phyloP scores from a whole-genome alignment of 176 grass and related monocot genomes.

The Hordeum marinum region DNA sequence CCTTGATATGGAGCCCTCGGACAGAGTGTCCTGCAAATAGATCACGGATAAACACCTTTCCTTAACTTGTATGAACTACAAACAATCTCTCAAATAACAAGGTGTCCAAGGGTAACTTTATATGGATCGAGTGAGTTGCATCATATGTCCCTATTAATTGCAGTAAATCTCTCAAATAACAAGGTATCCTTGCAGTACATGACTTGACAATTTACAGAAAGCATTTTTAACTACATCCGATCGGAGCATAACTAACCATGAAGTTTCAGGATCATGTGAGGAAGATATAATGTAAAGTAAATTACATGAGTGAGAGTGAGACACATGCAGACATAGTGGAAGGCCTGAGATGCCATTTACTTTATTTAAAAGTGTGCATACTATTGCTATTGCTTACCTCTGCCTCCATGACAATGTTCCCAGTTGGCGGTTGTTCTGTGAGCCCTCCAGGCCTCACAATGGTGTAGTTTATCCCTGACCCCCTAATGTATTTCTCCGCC shows the following conservation, averaged over 20 bases:
- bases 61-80: not conserved
- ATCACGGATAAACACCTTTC: not conserved
- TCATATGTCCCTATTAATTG: not conserved
- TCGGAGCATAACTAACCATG: not conserved
- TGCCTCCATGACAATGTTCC: conserved; percentile 55
- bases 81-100: not conserved
- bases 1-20: conserved; percentile 66
- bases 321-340: not conserved
- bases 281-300: not conserved
- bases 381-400: conserved; percentile 34
- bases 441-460: conserved; percentile 73
- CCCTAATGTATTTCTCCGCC: conserved; percentile 58
- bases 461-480: conserved; percentile 71
- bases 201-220: not conserved
- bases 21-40: conserved; percentile 55
- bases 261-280: not conserved
- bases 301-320: not conserved
- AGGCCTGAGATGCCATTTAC: not conserved
- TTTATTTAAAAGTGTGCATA: not conserved
- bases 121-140: not conserved
- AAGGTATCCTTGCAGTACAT: too few relatives aligned
- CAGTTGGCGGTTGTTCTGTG: conserved; percentile 45
- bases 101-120: not conserved
- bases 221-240: not conserved
- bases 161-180: too few relatives aligned